Evolutionary conservation across 2,329 filamentous ascomycete genomes (phyloP), one percentile per base, ranked within the genome.

Genomic region (Penicillium sp.): DNA sequence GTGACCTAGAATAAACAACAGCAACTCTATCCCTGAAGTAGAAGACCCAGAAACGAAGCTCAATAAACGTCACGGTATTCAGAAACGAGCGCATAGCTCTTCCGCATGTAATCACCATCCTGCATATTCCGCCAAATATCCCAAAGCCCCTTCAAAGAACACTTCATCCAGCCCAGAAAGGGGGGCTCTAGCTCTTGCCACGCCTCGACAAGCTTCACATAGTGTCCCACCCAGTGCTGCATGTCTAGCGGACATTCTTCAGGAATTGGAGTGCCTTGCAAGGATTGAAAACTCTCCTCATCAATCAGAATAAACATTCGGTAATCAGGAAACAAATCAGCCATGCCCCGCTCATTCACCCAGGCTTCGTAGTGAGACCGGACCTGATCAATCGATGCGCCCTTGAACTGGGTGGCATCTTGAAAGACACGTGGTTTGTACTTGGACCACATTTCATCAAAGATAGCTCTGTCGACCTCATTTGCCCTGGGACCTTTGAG

Each of bases 151-250:
- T 37, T 11, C 44, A 55, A 31, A 19, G 56, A 58, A 33, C 56
- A 58, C 37, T 58, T 58, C 33, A 58, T 56, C 39, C 39, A 51
- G 27, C 55, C 55, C 6, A 27, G 37, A 52, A 56, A 56, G 5
- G 43, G 43, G 19, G 19, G n/a, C 4, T 27, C 43, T 16, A 18
- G 43, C 43, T 46, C 19, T 46, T 46, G 43, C 43, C 43, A 46
- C 10, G 43, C 43, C 19, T 46, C 19, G 4, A 46, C 43, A 46
- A 46, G 22, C 19, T 46, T 46, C 19, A 46, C 19, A 46, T 46
- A 46, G 43, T 27, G 43, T 10, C 10, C 19, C 2, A 46, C 11
- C 43, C 43, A 10, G 43, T 27, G 10, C 19, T 27, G 19, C 7
- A 27, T 1, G 7, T 9, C 43, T 24, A 24, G 19, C 16, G 19